Base-by-base conservation (phyloP, 129 eudicot genomes). In the Chrysanthemum lavandulifolium region DNA sequence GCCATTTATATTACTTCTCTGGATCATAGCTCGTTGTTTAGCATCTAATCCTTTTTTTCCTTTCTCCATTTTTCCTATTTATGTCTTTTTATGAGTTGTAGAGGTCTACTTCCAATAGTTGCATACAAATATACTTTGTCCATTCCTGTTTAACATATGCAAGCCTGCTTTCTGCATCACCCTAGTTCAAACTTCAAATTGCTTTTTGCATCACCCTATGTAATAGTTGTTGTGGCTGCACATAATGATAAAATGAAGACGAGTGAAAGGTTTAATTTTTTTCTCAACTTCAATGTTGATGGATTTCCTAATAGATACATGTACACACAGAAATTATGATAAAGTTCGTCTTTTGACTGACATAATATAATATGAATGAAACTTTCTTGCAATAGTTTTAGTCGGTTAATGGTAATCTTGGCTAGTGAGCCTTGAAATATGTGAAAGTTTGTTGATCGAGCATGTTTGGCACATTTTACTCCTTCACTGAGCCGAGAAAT, bases 1-100 rank as follows among this genome's bases (percentile, higher is more conserved):
- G 27, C 55, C 58, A 29, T 50, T 18, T 71, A 36, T 31, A 63
- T 63, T 63, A 5, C 67, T 36, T 48, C n/a, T 61, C 33, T 49
- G n/a, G 15, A 69, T 76, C 74, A 67, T 75, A 65, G 19, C 33
- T 45, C 3, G 45, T 15, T 73, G 29, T 60, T 48, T 75, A 57
- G 51, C 52, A 65, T 65, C 73, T 19, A 64, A 5, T 31, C 14
- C 4, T 52, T 66, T 8, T 1, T 6, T 40, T n/a, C 11, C 3
- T 53, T 67, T 8, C 13, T 54, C 5, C 23, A n/a, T 5, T 76
- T 56, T 52, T 36, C 52, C 12, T 73, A 5, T 76, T 55, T 51
- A 21, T 79, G 48, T 12, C 65, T 53, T 40, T 61, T 67, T 68
- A 0, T 50, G 21, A 36, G 66, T 23, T 54, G 40, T 13, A 61